Evolutionary conservation across 2,329 filamentous ascomycete genomes (phyloP).

Genomic region (Aspergillus sp.): DNA sequence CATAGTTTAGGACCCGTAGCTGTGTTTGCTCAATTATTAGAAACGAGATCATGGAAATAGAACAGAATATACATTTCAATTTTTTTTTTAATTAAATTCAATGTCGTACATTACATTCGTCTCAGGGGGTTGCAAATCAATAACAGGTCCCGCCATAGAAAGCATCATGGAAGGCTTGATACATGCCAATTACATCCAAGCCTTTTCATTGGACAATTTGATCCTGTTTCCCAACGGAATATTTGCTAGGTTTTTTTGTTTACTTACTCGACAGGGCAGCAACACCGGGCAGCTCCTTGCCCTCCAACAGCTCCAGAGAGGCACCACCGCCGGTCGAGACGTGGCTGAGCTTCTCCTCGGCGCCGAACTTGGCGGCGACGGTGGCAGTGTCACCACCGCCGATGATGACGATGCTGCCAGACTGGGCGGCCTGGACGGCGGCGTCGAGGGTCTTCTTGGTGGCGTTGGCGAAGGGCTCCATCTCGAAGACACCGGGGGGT

Average conservation of each 20-base stretch:
- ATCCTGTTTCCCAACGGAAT: not conserved
- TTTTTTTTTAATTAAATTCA: conserved; percentile 24
- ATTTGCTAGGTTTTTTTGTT: conserved; percentile 14
- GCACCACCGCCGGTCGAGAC: conserved; percentile 97
- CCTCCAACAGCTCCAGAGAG: conserved; percentile 92
- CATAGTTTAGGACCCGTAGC: conserved; percentile 32
- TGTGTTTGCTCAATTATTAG: conserved; percentile 24
- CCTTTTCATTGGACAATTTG: not conserved
- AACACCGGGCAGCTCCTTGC: conserved; percentile 95
- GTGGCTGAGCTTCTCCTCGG: conserved; percentile 96
- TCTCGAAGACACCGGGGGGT: conserved; percentile 94
- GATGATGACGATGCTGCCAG: conserved; percentile 95
- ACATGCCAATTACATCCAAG: conserved; percentile 2
- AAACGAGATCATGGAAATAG: conserved; percentile 7
- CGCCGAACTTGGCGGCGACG: conserved; percentile 94
- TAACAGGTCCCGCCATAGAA: conserved; percentile 7
- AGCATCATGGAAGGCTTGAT: conserved; percentile 5
- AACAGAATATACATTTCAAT: conserved; percentile 15
- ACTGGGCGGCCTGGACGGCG: conserved; percentile 75
- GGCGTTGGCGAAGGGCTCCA: conserved; percentile 87
- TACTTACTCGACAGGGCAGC: conserved; percentile 79
- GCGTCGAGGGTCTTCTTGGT: conserved; percentile 92
- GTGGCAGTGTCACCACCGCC: conserved; percentile 98
- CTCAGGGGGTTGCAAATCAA: conserved; percentile 6
- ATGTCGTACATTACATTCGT: conserved; percentile 37